Evolutionary conservation across 2,329 filamentous ascomycete species (phyloP).

Genomic region (Pseudogymnoascus sp.): DNA sequence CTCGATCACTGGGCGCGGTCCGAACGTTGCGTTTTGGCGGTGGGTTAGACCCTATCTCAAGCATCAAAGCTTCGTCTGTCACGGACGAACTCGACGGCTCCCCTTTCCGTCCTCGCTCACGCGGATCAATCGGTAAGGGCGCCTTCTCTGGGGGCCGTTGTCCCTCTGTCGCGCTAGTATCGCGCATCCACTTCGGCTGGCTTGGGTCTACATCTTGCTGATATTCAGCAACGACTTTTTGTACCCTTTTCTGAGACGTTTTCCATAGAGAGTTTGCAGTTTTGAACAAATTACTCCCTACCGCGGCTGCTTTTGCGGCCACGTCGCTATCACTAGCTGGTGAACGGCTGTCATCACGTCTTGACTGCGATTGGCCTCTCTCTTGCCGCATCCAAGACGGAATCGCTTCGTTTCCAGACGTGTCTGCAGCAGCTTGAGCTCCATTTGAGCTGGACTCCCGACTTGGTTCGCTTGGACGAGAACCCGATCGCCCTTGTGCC

Average conservation of each 20-base stretch:
- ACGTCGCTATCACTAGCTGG: constrained; percentile 64
- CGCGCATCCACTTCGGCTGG: constrained; percentile 94
- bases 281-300: constrained; percentile 82
- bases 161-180: constrained; percentile 38
- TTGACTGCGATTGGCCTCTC: constrained; percentile 39
- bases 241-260: constrained; percentile 82
- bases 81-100: constrained; percentile 23
- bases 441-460: constrained; percentile 21
- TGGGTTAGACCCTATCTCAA: constrained; percentile 60
- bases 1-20: constrained; percentile 17
- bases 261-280: constrained; percentile 96
- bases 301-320: constrained; percentile 70
- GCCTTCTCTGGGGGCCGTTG: constrained; percentile 31
- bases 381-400: constrained; percentile 60
- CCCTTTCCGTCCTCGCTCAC: constrained; percentile 18
- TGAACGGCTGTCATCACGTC: constrained; percentile 47
- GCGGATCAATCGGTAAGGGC: constrained; percentile 29
- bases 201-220: constrained; percentile 63
- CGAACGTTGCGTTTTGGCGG: constrained; percentile 34
- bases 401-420: constrained; percentile 33
- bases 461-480: constrained; percentile 29
- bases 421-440: constrained; percentile 21
- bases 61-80: constrained; percentile 71
- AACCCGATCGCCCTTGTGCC: constrained; percentile 41
- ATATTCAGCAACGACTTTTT: constrained; percentile 86